Conservation (phyloP, 2,329 filamentous ascomycete genomes). For the Ophiostoma angusticollis region DNA sequence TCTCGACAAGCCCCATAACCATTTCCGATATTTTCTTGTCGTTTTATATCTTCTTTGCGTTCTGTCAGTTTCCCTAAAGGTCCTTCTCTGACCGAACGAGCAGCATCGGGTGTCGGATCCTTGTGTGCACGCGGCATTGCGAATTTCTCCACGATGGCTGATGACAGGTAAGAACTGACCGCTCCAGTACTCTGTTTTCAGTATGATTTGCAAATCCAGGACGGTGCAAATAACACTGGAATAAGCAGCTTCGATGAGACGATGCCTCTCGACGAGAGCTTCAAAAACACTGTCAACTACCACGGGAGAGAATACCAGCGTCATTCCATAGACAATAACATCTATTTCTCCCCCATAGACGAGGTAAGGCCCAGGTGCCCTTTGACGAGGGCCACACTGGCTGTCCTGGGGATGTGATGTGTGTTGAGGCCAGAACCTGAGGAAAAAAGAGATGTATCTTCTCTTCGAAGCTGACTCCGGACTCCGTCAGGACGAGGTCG, state of each 20-base stretch:
- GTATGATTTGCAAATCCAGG: neutral
- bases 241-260: conserved; percentile 32
- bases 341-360: conserved; percentile 58
- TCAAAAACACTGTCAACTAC: conserved; percentile 45
- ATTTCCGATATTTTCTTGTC: neutral
- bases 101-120: neutral
- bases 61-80: too few relatives aligned
- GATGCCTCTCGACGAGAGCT: conserved; percentile 42
- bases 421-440: too few relatives aligned
- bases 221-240: conserved; percentile 10
- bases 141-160: conserved; percentile 5
- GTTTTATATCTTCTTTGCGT: neutral
- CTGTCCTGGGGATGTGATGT: too few relatives aligned
- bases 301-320: conserved; percentile 55
- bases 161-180: conserved; percentile 7
- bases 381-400: neutral
- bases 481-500: conserved; percentile 52
- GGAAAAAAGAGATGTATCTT: conserved; percentile 1
- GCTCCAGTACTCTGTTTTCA: too few relatives aligned
- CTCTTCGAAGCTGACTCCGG: too few relatives aligned
- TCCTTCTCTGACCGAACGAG: neutral
- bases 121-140: neutral
- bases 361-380: conserved; percentile 39
- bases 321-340: conserved; percentile 49
- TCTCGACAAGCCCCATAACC: neutral